Evolutionary conservation across 257 asterid species (phyloP), one percentile per base, ranked within the genome.

Genomic region (Primulina huaijiensis): DNA sequence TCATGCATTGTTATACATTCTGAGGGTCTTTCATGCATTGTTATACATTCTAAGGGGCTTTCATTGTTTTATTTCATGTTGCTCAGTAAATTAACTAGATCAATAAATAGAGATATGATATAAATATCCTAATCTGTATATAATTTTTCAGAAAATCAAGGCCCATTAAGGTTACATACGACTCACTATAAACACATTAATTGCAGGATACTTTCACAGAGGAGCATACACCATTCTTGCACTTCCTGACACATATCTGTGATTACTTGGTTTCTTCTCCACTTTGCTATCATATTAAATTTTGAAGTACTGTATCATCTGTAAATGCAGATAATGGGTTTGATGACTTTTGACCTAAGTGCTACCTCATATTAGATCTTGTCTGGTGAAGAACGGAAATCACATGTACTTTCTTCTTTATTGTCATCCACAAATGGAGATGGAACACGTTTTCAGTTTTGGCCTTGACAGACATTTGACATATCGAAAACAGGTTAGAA

Each of bases 241-340:
- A 94, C 84, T 94, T 94, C 83, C 52, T 91, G 78, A 94, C 99
- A 19, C 89, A 85, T 74, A 80, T 94, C 31, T 94, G 99, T 78
- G 99, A 98, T 38, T 7, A 21, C 27, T 70, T 8, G n/a, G 50
- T 68, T 65, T 19, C 58, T 25, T 30, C 73, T 55, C 52, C 31
- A 19, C 17, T 20, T 64, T 9, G 55, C 53, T 27, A 25, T 27
- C 43, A 33, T 7, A 19, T 35, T 33, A 35, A 19, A 30, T 46
- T 31, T 11, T 11, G 53, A 8, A 46, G 38, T 35, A 33, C 21
- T 35, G 14, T 64, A 31, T 64, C 10, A 37, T 16, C 50, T 17
- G 23, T 30, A 25, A 30, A 16, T 62, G 66, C 34, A 11, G 33
- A 43, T 11, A 11, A 11, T 14, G 5, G 17, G 53, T 43, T 43